Percentiles rank a stretch among this genome's conserved stretches.
Conservation (phyloP, 2,329 filamentous ascomycete species). For the Tricladium varicosporioides region DNA sequence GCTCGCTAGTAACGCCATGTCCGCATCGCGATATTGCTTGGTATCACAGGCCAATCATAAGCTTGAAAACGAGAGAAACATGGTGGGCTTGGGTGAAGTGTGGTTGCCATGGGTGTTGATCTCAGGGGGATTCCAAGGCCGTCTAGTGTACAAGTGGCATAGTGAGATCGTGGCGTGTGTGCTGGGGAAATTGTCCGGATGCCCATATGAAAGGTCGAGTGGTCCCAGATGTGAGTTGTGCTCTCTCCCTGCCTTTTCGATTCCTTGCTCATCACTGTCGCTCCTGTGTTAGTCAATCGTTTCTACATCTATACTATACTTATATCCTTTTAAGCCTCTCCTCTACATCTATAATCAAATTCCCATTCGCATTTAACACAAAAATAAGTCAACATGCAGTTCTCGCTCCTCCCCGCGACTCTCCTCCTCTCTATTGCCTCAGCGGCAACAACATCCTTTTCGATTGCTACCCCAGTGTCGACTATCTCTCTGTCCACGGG, state of each 20-base stretch:
- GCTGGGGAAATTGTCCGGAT: background rate
- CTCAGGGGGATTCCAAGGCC: background rate
- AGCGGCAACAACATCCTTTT: slow-evolving; percentile 25
- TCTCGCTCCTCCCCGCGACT: slow-evolving; percentile 25
- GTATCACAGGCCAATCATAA: background rate
- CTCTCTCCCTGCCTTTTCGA: background rate
- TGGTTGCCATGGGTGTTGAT: background rate
- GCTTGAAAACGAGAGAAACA: background rate
- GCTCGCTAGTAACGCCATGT: background rate
- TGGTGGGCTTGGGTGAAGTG: background rate
- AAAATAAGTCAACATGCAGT: slow-evolving; percentile 13
- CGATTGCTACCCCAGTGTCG: slow-evolving; percentile 2
- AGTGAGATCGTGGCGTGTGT: background rate
- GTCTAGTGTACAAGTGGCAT: background rate
- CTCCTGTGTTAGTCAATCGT: background rate
- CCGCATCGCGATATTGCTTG: background rate
- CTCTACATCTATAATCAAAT: background rate
- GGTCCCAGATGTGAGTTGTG: background rate
- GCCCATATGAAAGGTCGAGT: background rate
- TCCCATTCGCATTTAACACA: background rate
- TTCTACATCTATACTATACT: background rate
- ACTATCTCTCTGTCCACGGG: slow-evolving; percentile 6
- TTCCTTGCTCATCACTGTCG: background rate
- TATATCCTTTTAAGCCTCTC: background rate
- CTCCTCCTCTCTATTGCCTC: slow-evolving; percentile 31